A percentile compares a stretch with the other conserved stretches of the same genome.
These are phyloP conservation scores for Cladobotryum protrusum DNA, from an alignment of 2,329 filamentous ascomycete species.

Conservation along the genomic window DNA sequence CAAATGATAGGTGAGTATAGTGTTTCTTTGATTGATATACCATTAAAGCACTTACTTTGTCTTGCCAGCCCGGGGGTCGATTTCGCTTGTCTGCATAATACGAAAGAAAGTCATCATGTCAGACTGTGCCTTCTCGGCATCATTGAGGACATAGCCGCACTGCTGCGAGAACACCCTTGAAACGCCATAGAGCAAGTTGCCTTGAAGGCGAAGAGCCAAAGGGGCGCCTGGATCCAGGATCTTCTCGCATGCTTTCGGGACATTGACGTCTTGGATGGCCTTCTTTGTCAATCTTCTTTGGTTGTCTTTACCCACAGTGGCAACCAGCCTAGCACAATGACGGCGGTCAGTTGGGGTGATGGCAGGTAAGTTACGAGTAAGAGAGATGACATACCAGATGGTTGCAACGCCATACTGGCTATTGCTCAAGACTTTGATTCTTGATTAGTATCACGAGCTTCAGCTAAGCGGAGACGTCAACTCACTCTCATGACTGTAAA, in stretches of 20 bases:
- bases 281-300: conserved; percentile 74
- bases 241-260: conserved; percentile 80
- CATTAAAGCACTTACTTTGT: conserved; percentile 50
- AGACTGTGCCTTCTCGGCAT: conserved; percentile 68
- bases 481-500: conserved; percentile 92
- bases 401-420: conserved; percentile 89
- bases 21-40: background rate
- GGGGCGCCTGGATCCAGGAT: conserved; percentile 77
- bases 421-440: conserved; percentile 62
- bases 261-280: conserved; percentile 80
- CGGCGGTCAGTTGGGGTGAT: background rate
- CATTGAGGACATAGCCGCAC: conserved; percentile 75
- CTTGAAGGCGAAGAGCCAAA: conserved; percentile 83
- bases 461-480: background rate
- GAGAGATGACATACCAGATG: conserved; percentile 63
- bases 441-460: no score
- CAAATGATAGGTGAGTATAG: background rate
- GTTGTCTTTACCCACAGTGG: conserved; percentile 72
- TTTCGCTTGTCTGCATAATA: conserved; percentile 44
- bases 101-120: conserved; percentile 65
- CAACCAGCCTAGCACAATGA: conserved; percentile 66
- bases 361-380: background rate
- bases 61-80: conserved; percentile 67
- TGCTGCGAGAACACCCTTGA: conserved; percentile 83
- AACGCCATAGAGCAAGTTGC: conserved; percentile 80